Evolutionary conservation across 2,329 filamentous ascomycete genomes (phyloP).

Genomic region (Pestalotiopsis sp.): DNA sequence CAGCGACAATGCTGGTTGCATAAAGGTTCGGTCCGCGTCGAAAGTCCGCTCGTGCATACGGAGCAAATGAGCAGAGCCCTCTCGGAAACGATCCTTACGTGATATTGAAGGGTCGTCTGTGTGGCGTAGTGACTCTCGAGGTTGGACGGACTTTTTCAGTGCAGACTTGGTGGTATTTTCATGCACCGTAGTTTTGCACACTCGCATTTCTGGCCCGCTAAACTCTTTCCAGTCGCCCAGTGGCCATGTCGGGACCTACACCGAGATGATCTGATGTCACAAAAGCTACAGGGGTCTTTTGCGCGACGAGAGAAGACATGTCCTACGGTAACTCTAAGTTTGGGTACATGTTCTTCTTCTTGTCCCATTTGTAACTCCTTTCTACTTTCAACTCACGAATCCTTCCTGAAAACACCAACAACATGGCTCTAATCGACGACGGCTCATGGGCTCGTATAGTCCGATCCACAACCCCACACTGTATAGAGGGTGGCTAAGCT

Average conservation of each 20-base stretch:
- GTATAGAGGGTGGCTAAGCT: not conserved
- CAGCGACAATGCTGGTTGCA: no score
- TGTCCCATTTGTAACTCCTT: not conserved
- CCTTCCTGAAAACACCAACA: not conserved
- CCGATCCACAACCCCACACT: not conserved
- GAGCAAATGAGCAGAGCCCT: no score
- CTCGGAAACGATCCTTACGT: no score
- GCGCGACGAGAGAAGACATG: not conserved
- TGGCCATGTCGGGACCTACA: not conserved
- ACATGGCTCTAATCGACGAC: not conserved
- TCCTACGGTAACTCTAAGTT: not conserved
- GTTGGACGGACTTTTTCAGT: not conserved
- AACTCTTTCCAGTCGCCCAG: not conserved
- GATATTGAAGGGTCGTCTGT: no score
- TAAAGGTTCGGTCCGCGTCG: no score
- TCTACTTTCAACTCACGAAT: not conserved
- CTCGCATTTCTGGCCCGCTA: not conserved
- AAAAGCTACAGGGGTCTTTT: not conserved
- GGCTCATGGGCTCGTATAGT: not conserved
- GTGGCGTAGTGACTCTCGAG: not conserved
- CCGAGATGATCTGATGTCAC: not conserved
- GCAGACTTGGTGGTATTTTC: not conserved
- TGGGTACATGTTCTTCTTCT: not conserved
- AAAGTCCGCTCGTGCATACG: not conserved
- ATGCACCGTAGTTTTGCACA: not conserved